Evolutionary conservation across 2,329 filamentous ascomycete genomes (phyloP), one percentile per base, ranked within the genome.

Genomic region (Sporothrix dimorphospora): DNA sequence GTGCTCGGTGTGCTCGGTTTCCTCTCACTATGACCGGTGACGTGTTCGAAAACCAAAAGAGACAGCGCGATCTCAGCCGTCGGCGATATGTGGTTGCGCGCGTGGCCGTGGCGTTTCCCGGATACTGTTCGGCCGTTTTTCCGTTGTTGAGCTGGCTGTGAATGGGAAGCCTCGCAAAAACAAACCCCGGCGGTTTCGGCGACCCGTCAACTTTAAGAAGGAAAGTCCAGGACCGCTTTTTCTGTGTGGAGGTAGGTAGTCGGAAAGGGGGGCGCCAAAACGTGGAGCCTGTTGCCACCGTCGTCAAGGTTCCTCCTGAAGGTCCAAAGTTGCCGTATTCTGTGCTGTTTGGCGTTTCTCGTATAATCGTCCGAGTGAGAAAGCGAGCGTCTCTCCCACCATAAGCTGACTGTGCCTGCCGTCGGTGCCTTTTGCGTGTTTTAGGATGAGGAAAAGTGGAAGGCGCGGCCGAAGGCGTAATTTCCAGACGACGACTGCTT

Each of bases 161-260:
- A 71, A 71, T 66, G 34, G 40, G 59, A 71, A 47, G 69, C 30
- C 14, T 57, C 45, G 69, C 34, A 65, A 71, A 65, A 53, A 53
- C 51, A 40, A 61, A 40, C 2, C 61, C 34, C 68, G 51, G 71
- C 61, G 68, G 71, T 68, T 61, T 72, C 71, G 68, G 71, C 71
- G 71, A 65, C 47, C 47, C 55, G 63, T 24, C 21, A 49, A 6
- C 65, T 68, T 38, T 67, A 16, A 67, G 30, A 40, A 51, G 24
- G 61, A 30, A 19, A 70, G 24, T 63, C 24, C 40, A 42, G 63
- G 45, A 45, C 70, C 63, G 65, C 63, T 53, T 63, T 57, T 40
- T 14, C 4, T 38, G 14, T 69, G 66, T 72, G 71, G 66, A 66
- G 71, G 55, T 11, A 66, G 71, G 55, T 11, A 19, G 14, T 45